Evolutionary conservation across 176 grass and related monocot genomes (phyloP), one percentile per base, ranked within the genome.

Genomic region (Paspalum notatum): DNA sequence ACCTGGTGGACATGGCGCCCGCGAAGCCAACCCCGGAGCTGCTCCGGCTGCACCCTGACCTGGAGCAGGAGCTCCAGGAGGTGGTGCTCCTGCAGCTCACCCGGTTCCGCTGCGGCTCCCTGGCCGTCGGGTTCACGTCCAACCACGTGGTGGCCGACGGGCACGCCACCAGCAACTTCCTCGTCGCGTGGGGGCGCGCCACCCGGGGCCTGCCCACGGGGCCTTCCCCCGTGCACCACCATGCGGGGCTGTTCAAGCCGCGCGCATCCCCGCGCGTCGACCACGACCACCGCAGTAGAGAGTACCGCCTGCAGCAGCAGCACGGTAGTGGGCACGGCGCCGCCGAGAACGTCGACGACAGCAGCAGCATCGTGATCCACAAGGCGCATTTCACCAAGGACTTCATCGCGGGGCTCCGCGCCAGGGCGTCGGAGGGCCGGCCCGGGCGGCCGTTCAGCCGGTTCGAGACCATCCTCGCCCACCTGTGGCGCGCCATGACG

Each of bases 101-200:
- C 8, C 40, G 90, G 12, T 92, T 92, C 74, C 53, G 81, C 26
- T 92, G 90, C 50, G 90, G 89, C 14, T 86, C 89, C 7, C 70
- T 92, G 2, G 68, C 71, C 37, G 81, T 90, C 9, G 90, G 78
- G 20, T 64, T 88, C 84, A 81, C 84, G 12, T 51, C 74, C 25
- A 84, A 92, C 84, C 91, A 87, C 87, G 75, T 74, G 45, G 81
- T 65, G 10, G 90, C 73, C 62, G 93, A 92, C 26, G 93, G 90
- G 47, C 81, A 88, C 55, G 93, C 84, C 74, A 81, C 77, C 12
- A 85, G 84, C 63, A 87, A 88, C 49, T 92, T 92, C 82, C 82
- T 92, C 6, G 82, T 92, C 2, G 89, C 87, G n/a, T 95, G 93
- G 90, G 93, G 86, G 0, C 90, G 56, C 12, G 87, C 87, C 43